Base-by-base conservation (phyloP, 2,329 filamentous ascomycete species). In the Phyllosticta ampelicida region DNA sequence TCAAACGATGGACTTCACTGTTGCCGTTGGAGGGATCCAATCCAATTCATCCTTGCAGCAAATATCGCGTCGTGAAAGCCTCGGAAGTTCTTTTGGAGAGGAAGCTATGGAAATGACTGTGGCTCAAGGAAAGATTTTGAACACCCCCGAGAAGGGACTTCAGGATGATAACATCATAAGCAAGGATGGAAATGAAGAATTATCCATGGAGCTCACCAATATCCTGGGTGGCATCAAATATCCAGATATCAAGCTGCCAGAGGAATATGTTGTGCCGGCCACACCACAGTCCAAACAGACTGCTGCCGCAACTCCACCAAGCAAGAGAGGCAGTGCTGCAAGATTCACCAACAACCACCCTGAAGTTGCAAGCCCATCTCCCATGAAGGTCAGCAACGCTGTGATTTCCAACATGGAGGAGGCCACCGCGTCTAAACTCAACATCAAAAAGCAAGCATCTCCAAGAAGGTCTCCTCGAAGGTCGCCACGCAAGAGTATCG, bases 151-250 rank as follows among this genome's bases (percentile, higher is more conserved):
- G 20, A 16, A 20, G 23, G 21, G 19, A 11, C 51, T 16, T 20
- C 21, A 11, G n/a, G 20, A 49, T n/a, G 58, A 59, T 16, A 54
- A 49, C 13, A 55, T 54, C 26, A 28, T 59, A 62, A 23, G 59
- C 56, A 6, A 30, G n/a, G 67, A 64, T 55, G 69, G 63, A 49
- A 71, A 73, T 67, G 73, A 73, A 69, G 79, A 75, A 68, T 73
- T 79, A 23, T 77, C 76, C n/a, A 79, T 79, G 77, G 77, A 79
- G 55, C 71, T 79, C 29, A 79, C 77, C 1, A 73, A 73, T n/a
- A 74, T 75, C 8, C 66, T 79, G 51, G 77, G 75, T 5, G 74
- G 73, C 36, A 77, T 78, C 58, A 30, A 48, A n/a, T 44, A 44
- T 8, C 36, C 36, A 18, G 36, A 44, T 5, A 44, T 44, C 36